Evolutionary conservation across 1,139 yeast genomes (phyloP).

Genomic region (Geotrichum fermentans): DNA sequence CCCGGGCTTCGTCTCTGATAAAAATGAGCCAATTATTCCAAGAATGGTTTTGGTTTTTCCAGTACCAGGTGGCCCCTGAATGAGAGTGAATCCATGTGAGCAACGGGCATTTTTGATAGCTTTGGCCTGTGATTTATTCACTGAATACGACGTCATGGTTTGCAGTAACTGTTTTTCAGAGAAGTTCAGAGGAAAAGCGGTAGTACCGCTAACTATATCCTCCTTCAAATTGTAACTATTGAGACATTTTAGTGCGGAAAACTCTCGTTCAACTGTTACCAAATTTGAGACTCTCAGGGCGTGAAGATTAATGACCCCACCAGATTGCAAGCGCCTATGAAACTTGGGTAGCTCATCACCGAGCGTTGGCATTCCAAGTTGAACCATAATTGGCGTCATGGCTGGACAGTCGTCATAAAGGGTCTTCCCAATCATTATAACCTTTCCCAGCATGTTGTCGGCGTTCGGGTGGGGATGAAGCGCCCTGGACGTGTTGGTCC

Average conservation of each 20-base stretch:
- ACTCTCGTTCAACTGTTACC: constrained; percentile 93
- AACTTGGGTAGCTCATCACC: constrained; percentile 49
- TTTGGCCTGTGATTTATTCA: constrained; percentile 82
- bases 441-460: background rate
- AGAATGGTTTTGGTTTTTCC: constrained; percentile 96
- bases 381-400: constrained; percentile 55
- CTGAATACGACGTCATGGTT: constrained; percentile 46
- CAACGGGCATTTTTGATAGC: constrained; percentile 75
- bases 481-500: constrained; percentile 34
- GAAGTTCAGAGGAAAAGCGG: constrained; percentile 39
- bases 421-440: constrained; percentile 33
- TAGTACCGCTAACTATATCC: constrained; percentile 61
- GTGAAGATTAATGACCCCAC: constrained; percentile 39
- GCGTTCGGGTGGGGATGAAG: constrained; percentile 17
- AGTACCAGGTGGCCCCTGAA: constrained; percentile 98
- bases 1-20: constrained; percentile 41
- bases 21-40: constrained; percentile 78
- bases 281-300: constrained; percentile 67
- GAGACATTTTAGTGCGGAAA: constrained; percentile 72
- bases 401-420: constrained; percentile 79
- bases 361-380: constrained; percentile 65
- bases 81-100: constrained; percentile 73
- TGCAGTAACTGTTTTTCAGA: constrained; percentile 43
- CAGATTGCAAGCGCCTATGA: constrained; percentile 12
- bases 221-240: constrained; percentile 70